phyloP scores from a whole-genome alignment of 805 yeast genomes.

The Candida germanica region DNA sequence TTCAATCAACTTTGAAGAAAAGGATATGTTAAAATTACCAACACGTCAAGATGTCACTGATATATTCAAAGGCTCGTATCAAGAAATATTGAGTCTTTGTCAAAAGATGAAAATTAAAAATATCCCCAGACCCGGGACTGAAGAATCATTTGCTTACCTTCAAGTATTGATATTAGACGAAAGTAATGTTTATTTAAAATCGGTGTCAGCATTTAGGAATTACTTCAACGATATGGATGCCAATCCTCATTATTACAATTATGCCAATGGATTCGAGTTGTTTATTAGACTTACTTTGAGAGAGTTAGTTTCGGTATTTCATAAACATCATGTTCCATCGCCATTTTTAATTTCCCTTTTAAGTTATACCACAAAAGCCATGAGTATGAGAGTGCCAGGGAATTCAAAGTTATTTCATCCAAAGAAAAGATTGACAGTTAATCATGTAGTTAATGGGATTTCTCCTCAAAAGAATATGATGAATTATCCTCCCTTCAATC shows the following conservation, averaged over 20 bases:
- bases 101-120: constrained; percentile 6
- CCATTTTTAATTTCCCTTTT: constrained; percentile 16
- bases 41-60: constrained; percentile 6
- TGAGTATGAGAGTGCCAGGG: constrained; percentile 11
- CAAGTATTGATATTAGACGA: constrained; percentile 13
- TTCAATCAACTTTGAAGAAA: constrained; percentile 18
- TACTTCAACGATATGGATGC: constrained; percentile 9
- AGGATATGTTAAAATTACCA: constrained; percentile 13
- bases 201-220: neutral
- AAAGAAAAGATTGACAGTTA: constrained; percentile 11
- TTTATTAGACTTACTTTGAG: neutral
- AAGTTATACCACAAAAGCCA: constrained; percentile 11
- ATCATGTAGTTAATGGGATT: constrained; percentile 16
- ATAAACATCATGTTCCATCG: neutral
- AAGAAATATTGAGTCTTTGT: constrained; percentile 12
- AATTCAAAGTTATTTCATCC: constrained; percentile 15
- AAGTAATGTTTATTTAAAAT: constrained; percentile 6
- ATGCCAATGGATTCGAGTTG: constrained; percentile 10
- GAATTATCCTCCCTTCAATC: constrained; percentile 24
- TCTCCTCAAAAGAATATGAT: constrained; percentile 23
- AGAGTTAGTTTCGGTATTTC: constrained; percentile 3
- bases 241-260: constrained; percentile 11
- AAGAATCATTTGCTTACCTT: constrained; percentile 12
- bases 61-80: constrained; percentile 15
- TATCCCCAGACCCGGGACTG: constrained; percentile 8